Conservation (phyloP, 768 basidiomycete species). For the Tulasnella sp. region DNA sequence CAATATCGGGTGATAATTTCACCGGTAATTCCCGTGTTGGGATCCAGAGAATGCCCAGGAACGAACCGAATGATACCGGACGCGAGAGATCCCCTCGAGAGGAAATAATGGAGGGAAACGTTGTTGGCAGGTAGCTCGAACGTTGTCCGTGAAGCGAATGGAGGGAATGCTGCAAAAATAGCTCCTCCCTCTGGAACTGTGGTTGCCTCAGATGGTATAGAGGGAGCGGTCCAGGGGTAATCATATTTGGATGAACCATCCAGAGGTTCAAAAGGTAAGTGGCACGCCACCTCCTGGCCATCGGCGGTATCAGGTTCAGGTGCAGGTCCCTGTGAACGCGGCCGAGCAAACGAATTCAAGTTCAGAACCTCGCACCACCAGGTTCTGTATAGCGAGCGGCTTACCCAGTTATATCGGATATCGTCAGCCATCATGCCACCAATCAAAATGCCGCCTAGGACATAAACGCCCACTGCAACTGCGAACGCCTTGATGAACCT, state of each 20-base stretch:
- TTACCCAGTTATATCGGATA: neutral
- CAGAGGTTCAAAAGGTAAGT: slow-evolving; percentile 10
- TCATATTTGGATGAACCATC: neutral
- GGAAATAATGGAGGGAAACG: slow-evolving; percentile 21
- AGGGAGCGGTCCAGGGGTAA: neutral
- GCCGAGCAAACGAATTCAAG: neutral
- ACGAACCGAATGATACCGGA: slow-evolving; percentile 20
- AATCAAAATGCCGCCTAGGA: neutral
- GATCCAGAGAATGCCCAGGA: neutral
- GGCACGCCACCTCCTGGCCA: slow-evolving; percentile 6
- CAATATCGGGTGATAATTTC: slow-evolving; percentile 24
- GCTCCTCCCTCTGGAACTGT: neutral
- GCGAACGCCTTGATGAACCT: slow-evolving; percentile 23
- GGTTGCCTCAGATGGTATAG: neutral
- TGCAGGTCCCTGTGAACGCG: neutral
- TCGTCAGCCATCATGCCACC: neutral
- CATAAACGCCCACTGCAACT: slow-evolving; percentile 8
- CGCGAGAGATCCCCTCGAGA: slow-evolving; percentile 14
- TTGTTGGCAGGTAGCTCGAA: neutral
- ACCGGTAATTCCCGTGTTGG: neutral
- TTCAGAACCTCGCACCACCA: neutral
- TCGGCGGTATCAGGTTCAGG: slow-evolving; percentile 2
- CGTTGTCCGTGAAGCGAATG: neutral
- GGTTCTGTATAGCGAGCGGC: neutral
- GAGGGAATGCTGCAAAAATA: neutral